phyloP scores from a whole-genome alignment of 2,329 filamentous ascomycete genomes.

The Orbilia ellipsospora region DNA sequence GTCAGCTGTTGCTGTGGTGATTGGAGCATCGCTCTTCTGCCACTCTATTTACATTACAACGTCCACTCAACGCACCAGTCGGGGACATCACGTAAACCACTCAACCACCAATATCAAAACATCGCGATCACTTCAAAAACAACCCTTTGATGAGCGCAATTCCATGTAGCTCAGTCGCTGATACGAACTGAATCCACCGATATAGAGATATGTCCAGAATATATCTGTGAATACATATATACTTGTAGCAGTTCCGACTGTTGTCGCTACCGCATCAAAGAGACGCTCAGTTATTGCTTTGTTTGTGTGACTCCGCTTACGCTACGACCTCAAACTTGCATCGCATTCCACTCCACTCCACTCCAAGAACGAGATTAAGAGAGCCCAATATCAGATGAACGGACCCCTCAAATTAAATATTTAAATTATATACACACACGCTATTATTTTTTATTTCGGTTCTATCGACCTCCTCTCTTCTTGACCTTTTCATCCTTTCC shows the following conservation, averaged over 20 bases:
- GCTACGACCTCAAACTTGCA: constrained; percentile 13
- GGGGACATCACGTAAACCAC: neutral
- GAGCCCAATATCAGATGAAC: constrained; percentile 2
- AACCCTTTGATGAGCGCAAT: too few species aligned
- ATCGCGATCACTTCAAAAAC: neutral
- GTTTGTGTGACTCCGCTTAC: constrained; percentile 1
- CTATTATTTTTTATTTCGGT: too few species aligned
- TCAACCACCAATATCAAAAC: neutral
- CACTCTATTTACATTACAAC: constrained; percentile 11
- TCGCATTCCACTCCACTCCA: constrained; percentile 19
- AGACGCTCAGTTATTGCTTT: too few species aligned
- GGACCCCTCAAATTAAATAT: too few species aligned
- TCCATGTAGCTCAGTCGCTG: neutral
- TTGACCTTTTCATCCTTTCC: constrained; percentile 4
- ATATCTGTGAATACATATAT: too few species aligned
- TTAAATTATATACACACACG: too few species aligned
- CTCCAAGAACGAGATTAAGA: neutral
- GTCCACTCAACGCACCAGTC: neutral
- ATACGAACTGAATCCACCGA: neutral
- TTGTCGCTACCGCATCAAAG: too few species aligned
- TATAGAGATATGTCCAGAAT: neutral
- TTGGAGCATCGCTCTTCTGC: neutral
- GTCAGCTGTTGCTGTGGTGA: constrained; percentile 42
- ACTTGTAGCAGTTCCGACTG: too few species aligned
- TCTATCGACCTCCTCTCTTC: too few species aligned